phyloP scores from a whole-genome alignment of 23 red algal species.

The Gracilaria domingensis region DNA sequence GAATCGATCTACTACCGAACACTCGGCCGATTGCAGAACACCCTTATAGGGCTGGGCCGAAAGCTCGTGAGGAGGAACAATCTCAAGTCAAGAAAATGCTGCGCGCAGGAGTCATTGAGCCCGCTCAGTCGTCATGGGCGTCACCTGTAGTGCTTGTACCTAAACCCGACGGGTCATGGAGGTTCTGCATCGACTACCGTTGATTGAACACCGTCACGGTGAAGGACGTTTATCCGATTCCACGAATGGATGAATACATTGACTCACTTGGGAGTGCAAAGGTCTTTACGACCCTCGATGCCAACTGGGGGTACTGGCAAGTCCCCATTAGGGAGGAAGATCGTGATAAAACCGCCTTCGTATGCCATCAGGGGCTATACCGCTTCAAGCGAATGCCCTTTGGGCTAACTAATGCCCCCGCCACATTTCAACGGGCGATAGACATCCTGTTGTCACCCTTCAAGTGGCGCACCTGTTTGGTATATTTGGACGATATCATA shows the following conservation, averaged over 20 bases:
- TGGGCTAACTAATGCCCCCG: background rate
- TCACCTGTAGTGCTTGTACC: background rate
- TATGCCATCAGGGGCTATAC: too few relatives aligned
- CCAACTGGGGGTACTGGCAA: too few relatives aligned
- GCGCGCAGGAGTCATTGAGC: background rate
- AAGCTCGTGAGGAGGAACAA: background rate
- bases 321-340: too few relatives aligned
- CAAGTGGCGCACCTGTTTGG: too few relatives aligned
- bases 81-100: background rate
- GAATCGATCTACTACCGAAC: background rate
- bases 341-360: too few relatives aligned
- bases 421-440: too few relatives aligned
- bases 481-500: too few relatives aligned
- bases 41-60: background rate
- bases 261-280: background rate
- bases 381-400: too few relatives aligned
- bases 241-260: constrained; percentile 9
- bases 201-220: background rate
- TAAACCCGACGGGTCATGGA: background rate
- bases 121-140: background rate
- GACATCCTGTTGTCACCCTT: too few relatives aligned
- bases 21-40: background rate
- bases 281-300: background rate
- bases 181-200: constrained; percentile 11
- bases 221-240: constrained; percentile 13